Conservation (phyloP, 1,139 yeast genomes). For the Lodderomyces theae region DNA sequence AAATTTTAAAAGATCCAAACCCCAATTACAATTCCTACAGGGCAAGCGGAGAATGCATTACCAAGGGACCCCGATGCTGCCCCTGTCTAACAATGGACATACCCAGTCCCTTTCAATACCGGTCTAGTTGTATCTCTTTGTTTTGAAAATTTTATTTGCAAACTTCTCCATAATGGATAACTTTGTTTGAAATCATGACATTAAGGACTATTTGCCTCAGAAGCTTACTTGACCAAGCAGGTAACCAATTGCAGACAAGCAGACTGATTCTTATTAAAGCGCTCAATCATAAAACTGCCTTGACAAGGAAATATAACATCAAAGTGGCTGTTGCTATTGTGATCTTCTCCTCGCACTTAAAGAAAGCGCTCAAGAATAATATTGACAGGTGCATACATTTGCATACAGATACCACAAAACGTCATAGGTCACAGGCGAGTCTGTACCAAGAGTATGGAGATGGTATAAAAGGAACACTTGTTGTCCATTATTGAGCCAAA, state of each 20-base stretch:
- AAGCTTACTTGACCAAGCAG: not conserved
- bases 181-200: too few species aligned
- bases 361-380: not conserved
- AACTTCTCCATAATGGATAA: not conserved
- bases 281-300: not conserved
- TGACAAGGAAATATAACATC: not conserved
- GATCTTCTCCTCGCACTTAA: not conserved
- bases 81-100: too few species aligned
- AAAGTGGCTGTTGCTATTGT: not conserved
- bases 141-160: too few species aligned
- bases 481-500: not conserved
- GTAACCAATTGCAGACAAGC: not conserved
- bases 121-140: too few species aligned
- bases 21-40: too few species aligned
- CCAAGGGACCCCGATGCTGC: too few species aligned
- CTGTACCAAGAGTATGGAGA: not conserved
- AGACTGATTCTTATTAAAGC: not conserved
- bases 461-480: not conserved
- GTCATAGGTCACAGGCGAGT: too few species aligned
- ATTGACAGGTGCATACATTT: constrained; percentile 6
- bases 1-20: too few species aligned
- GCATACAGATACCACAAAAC: not conserved
- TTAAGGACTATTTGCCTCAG: too few species aligned
- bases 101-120: too few species aligned
- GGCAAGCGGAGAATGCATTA: too few species aligned